Evolutionary conservation across 768 basidiomycete genomes (phyloP).

Genomic region (Myochromella boudieri): DNA sequence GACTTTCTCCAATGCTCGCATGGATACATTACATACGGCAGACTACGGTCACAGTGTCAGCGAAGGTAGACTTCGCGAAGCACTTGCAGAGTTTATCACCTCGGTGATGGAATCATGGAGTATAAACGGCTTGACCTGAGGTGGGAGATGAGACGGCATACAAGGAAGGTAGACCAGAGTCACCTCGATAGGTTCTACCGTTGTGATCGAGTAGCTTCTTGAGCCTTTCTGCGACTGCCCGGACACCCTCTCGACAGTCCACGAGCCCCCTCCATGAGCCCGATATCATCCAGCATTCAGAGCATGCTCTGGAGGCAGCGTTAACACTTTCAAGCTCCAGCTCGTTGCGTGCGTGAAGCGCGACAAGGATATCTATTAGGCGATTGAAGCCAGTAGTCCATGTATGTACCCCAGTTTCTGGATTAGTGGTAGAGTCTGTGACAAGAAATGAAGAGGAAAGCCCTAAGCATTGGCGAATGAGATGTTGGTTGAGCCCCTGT

Average conservation of each 20-base stretch:
- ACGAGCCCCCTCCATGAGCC: slow-evolving; percentile 69
- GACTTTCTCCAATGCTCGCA: too few species aligned
- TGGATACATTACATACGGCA: too few species aligned
- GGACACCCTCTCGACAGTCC: slow-evolving; percentile 61
- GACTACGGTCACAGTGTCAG: too few species aligned
- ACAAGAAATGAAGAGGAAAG: slow-evolving; percentile 80
- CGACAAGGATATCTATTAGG: slow-evolving; percentile 71
- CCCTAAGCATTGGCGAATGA: slow-evolving; percentile 62
- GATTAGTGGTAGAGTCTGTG: slow-evolving; percentile 68
- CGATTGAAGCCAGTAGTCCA: slow-evolving; percentile 71
- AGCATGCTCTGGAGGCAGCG: slow-evolving; percentile 67
- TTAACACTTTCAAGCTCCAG: slow-evolving; percentile 78
- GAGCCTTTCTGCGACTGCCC: slow-evolving; percentile 59
- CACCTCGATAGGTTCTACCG: slow-evolving; percentile 48
- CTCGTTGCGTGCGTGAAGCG: slow-evolving; percentile 64
- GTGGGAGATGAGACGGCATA: slow-evolving; percentile 6
- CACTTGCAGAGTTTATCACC: background rate
- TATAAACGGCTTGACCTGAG: slow-evolving; percentile 37
- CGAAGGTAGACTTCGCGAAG: slow-evolving; percentile 7
- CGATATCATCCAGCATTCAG: slow-evolving; percentile 78
- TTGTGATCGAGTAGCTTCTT: slow-evolving; percentile 58
- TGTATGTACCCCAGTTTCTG: slow-evolving; percentile 51
- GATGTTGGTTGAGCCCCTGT: slow-evolving; percentile 53
- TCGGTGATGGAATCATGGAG: slow-evolving; percentile 26
- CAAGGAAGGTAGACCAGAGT: slow-evolving; percentile 4